Conservation (phyloP, 164 flowering plant species). For the Annona cherimola region DNA sequence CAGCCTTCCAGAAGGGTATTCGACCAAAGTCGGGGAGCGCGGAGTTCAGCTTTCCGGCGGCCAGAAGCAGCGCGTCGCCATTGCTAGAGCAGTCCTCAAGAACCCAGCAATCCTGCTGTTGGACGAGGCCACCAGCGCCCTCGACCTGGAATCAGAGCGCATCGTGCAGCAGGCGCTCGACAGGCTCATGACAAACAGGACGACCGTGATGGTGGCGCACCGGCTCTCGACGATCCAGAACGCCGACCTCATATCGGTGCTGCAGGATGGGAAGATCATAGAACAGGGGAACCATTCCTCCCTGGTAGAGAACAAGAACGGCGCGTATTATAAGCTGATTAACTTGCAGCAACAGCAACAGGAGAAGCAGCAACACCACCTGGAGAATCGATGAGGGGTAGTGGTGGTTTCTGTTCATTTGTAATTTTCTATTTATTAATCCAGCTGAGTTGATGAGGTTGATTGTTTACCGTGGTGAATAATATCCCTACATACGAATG, state of each 20-base stretch:
- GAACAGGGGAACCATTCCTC: slow-evolving; percentile 81
- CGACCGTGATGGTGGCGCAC: slow-evolving; percentile 90
- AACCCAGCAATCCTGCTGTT: slow-evolving; percentile 82
- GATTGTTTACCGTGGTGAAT: slow-evolving; percentile 1
- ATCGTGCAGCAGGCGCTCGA: slow-evolving; percentile 88
- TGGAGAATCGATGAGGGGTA: not conserved
- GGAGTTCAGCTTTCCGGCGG: slow-evolving; percentile 98
- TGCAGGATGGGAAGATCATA: slow-evolving; percentile 80
- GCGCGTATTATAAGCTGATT: slow-evolving; percentile 69
- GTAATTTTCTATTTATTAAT: not conserved
- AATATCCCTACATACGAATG: not conserved
- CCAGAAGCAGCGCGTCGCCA: slow-evolving; percentile 89
- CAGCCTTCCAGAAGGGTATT: slow-evolving; percentile 86
- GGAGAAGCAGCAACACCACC: slow-evolving; percentile 14
- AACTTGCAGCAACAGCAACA: slow-evolving; percentile 75
- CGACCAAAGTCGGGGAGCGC: slow-evolving; percentile 86
- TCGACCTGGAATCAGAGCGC: slow-evolving; percentile 86
- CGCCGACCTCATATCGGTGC: slow-evolving; percentile 77
- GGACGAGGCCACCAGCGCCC: slow-evolving; percentile 96
- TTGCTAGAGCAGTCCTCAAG: slow-evolving; percentile 85
- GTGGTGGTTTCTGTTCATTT: not conserved
- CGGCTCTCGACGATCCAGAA: slow-evolving; percentile 83
- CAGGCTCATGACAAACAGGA: slow-evolving; percentile 71
- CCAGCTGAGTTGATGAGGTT: not conserved
- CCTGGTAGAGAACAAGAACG: slow-evolving; percentile 55